Percentiles rank a stretch among this genome's conserved stretches.
Conservation (phyloP, 345 rosid genomes). For the Cardamine occulta region DNA sequence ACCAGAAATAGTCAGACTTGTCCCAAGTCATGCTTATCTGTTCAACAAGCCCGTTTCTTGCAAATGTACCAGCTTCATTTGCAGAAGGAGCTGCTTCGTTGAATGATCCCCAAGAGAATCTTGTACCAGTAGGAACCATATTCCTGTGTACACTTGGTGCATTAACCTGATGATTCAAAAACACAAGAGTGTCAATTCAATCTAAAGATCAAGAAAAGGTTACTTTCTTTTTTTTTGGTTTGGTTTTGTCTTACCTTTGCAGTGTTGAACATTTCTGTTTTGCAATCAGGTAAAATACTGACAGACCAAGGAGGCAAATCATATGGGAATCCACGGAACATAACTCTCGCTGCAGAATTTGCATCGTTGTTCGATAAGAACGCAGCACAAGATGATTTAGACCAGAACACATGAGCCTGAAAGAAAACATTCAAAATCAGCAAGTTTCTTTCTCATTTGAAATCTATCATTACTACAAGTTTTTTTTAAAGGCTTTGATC, state of each 20-base stretch:
- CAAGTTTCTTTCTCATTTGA: not conserved
- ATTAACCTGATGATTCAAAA: conserved; percentile 46
- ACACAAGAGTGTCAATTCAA: conserved; percentile 2
- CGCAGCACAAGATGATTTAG: conserved; percentile 73
- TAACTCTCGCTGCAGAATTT: conserved; percentile 55
- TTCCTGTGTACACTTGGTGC: conserved; percentile 43
- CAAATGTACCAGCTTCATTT: conserved; percentile 48
- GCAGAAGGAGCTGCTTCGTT: conserved; percentile 48
- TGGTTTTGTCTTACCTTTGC: conserved; percentile 58
- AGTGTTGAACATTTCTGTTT: conserved; percentile 74
- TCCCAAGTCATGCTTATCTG: conserved; percentile 67
- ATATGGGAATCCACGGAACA: conserved; percentile 60
- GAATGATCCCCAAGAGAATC: conserved; percentile 61
- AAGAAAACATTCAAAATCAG: conserved; percentile 7
- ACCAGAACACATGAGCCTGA: conserved; percentile 75
- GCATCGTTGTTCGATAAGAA: conserved; percentile 78
- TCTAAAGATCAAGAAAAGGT: conserved; percentile 4
- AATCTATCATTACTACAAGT: not conserved
- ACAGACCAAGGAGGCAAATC: conserved; percentile 90
- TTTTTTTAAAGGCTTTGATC: not conserved
- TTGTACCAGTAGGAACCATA: conserved; percentile 52
- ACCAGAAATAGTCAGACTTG: conserved; percentile 59
- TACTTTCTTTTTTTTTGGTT: not conserved
- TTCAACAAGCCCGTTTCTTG: conserved; percentile 57
- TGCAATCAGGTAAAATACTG: conserved; percentile 93